These are phyloP conservation scores for Candida michaelii DNA, from an alignment of 805 yeast genomes.

Conservation along the genomic window DNA sequence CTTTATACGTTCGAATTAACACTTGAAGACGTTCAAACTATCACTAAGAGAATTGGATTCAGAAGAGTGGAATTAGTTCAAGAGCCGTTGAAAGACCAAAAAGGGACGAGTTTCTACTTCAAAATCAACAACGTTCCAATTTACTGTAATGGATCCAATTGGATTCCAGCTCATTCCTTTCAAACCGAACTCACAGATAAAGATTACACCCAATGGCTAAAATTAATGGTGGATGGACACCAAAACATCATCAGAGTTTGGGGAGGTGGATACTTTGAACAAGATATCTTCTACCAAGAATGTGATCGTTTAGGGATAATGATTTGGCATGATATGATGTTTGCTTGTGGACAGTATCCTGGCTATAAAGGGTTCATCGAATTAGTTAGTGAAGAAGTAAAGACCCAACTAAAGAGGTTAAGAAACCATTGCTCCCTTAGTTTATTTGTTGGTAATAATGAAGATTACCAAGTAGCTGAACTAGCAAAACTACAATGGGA, in stretches of 20 bases:
- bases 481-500: conserved; percentile 29
- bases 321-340: conserved; percentile 60
- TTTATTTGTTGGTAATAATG: conserved; percentile 47
- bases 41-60: conserved; percentile 35
- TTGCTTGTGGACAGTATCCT: conserved; percentile 58
- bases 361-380: conserved; percentile 35
- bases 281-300: conserved; percentile 39
- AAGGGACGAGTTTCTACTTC: conserved; percentile 45
- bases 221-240: conserved; percentile 35
- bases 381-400: conserved; percentile 37
- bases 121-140: conserved; percentile 39
- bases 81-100: conserved; percentile 22
- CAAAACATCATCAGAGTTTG: conserved; percentile 48
- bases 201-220: conserved; percentile 40
- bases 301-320: conserved; percentile 46
- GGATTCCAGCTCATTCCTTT: conserved; percentile 51
- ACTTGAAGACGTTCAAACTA: conserved; percentile 11
- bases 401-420: conserved; percentile 39
- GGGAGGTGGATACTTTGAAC: conserved; percentile 52
- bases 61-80: conserved; percentile 43
- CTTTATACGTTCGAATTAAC: conserved; percentile 27
- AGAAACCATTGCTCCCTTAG: conserved; percentile 42
- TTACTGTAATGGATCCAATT: conserved; percentile 42
- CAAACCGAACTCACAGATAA: conserved; percentile 27
- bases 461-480: conserved; percentile 49